Evolutionary conservation across 345 rosid genomes (phyloP), one percentile per base, ranked within the genome.

Genomic region (Geranium rotundifolium): DNA sequence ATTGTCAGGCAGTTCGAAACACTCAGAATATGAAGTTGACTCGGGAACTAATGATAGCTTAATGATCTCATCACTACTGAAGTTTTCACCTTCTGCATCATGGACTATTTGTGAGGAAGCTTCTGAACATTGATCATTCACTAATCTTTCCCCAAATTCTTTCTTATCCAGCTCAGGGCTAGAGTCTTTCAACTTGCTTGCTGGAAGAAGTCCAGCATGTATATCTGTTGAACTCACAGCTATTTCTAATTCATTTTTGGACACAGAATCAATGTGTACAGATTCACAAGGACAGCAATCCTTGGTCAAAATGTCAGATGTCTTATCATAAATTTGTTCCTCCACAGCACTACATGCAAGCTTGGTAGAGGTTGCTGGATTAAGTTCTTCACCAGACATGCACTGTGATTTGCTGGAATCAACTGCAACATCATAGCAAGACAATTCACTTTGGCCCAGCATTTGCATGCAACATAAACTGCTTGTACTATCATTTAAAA

Each of bases 341-440:
- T 39, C 7, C 56, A 67, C 31, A 57, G 39, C 55, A 67, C 19
- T 65, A 67, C 29, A 41, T 18, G 59, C 27, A 54, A 55, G 58
- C 34, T 58, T 61, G 63, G 72, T 62, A 29, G 73, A 57, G 57
- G 68, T 59, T 34, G 67, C 56, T 17, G 68, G 76, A 58, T 64
- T 68, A 58, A 63, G 67, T 68, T 29, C 68, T 62, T 69, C 75
- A 63, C 27, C 56, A 41, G 39, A 19, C 29, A 31, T 63, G 70
- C 39, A 56, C 34, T 56, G 58, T n/a, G 61, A 57, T 67, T 71
- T 73, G 57, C 57, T 65, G 54, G 52, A 64, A 75, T 74, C 81
- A 67, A 56, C 83, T 74, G 82, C 80, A 82, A 75, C 79, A 81
- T 82, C 79, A 82, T 67, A 73, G 69, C 56, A 79, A 77, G 76